Conservation (phyloP, 495 filamentous ascomycete genomes). For the Daldinia concentrica region DNA sequence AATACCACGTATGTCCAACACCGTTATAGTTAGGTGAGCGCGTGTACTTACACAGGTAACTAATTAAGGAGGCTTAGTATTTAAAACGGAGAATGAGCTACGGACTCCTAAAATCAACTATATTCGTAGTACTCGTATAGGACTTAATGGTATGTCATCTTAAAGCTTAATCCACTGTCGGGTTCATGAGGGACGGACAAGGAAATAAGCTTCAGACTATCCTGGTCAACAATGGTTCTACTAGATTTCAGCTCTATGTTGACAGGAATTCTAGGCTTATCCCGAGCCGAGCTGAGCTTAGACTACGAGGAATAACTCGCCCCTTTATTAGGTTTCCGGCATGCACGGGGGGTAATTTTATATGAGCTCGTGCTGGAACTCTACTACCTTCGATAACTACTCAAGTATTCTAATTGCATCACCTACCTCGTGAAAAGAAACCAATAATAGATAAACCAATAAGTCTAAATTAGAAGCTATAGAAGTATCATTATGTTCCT, state of each 20-base stretch:
- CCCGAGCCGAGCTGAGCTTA: not conserved
- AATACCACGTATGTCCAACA: not conserved
- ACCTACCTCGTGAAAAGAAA: too few species aligned
- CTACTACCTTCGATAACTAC: too few species aligned
- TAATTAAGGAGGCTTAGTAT: not conserved
- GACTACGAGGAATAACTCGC: not conserved
- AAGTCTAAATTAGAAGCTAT: too few species aligned
- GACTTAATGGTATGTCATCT: not conserved
- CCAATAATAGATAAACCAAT: too few species aligned
- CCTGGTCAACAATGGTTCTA: not conserved
- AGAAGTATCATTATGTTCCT: too few species aligned
- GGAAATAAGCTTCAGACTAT: not conserved
- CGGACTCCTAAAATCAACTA: conserved; percentile 23
- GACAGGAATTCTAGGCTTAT: not conserved
- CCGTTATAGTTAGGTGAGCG: not conserved
- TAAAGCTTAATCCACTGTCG: not conserved
- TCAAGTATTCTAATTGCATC: too few species aligned
- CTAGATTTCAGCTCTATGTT: not conserved
- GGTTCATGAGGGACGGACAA: not conserved
- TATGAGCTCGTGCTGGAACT: too few species aligned
- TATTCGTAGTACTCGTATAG: not conserved
- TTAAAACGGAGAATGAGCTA: not conserved
- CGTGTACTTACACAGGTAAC: too few species aligned
- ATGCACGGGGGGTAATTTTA: not conserved
- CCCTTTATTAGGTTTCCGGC: not conserved